Evolutionary conservation across 2,329 filamentous ascomycete genomes (phyloP), one percentile per base, ranked within the genome.

Genomic region (Lachnellula hyalina): DNA sequence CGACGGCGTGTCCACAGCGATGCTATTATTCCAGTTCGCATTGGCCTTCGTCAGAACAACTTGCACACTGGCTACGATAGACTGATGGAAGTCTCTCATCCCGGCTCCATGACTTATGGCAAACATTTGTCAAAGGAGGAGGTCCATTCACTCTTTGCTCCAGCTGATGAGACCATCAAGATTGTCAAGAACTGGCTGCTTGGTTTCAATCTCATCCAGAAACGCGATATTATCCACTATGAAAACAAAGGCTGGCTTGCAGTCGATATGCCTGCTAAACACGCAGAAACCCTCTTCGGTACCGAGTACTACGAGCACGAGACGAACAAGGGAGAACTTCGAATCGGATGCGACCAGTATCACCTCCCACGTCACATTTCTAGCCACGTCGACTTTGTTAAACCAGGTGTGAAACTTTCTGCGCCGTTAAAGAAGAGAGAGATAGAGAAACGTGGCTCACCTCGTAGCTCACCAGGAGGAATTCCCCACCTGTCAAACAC

Each of bases 381-480:
- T 47, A 52, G 63, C 7, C 73, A 77, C 52, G 68, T 78, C 50
- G 75, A 78, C 63, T 77, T 75, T 58, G 72, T 78, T 32, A 77
- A 71, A 2, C 76, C 75, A 1, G 74, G 73, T 21, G 66, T 76
- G 47, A 74, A 74, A 52, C n/a, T 57, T 14, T 44, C 41, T 19
- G n/a, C 41, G 2, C 41, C 41, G 9, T 7, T 44, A 2, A 17
- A 23, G 41, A 44, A 44, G 19, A 19, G 19, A 14, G 15, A 44
- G 9, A 23, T 44, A 8, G 19, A 44, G 19, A 44, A 44, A 23
- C 41, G 19, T 5, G 11, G 19, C 21, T n/a, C 11, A 2, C 11
- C 3, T 14, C 19, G 41, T n/a, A 23, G 19, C 41, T 23, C 41
- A 17, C 19, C 41, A 6, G 12, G 41, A 14, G 41, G 4, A 4